Base-by-base conservation (phyloP, 805 yeast species). In the Saccharomycopsis vini region DNA sequence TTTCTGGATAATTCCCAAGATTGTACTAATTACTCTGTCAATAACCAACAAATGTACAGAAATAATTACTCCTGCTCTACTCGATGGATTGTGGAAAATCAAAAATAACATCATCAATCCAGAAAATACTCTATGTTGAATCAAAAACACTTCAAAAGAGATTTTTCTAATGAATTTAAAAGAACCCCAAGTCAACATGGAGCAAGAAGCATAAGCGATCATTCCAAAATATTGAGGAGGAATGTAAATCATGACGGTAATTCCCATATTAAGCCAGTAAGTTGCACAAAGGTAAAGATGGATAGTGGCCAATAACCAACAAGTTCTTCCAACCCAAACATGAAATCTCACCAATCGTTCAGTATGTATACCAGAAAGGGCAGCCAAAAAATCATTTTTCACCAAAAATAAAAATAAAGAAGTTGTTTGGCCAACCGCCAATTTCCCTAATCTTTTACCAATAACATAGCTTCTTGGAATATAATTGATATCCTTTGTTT, bases 191-290 rank as follows among this genome's bases (percentile, higher is more conserved):
- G 60, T 60, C 42, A 69, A 51, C 36, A 68, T 38, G 20, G 58
- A 59, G 53, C 69, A 60, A 35, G 63, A 55, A 4, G 58, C 61
- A 46, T 62, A 66, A 2, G 74, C 67, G 36, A 71, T 70, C 54
- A 66, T 61, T 6, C 76, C 77, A 55, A 71, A 71, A n/a, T 67
- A 66, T 46, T 67, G 71, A 1, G 75, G 75, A 3, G 77, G 76
- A 35, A 70, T 70, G 19, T 52, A 36, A 7, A 71, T 44, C 73
- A 68, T 67, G 9, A 66, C 52, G 5, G 54, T 44, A 44, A 67
- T 64, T 23, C 62, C 58, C 40, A 68, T 37, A 5, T 52, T 54
- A n/a, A 68, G 46, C 75, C 75, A 71, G 51, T 71, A 69, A 15
- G 52, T 46, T 15, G 58, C 47, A 2, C 62, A 48, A 18, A 67